Percentiles rank a stretch among this genome's conserved stretches.
phyloP scores from a whole-genome alignment of 2,329 filamentous ascomycete genomes.

The Scleromitrula shiraiana region DNA sequence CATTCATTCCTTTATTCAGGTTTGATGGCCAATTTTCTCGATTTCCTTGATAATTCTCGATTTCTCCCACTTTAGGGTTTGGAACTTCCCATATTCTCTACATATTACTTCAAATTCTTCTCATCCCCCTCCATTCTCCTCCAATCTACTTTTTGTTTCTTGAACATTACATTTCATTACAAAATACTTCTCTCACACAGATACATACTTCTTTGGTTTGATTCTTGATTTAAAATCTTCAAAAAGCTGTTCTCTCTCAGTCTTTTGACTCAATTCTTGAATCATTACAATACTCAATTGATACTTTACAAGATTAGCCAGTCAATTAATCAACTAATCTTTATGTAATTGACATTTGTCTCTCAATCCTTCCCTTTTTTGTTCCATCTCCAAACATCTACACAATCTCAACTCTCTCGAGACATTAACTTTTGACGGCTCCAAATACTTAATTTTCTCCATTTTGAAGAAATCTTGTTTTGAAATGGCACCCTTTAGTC shows the following conservation, averaged over 20 bases:
- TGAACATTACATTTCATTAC: not conserved
- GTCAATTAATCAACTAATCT: slow-evolving; percentile 1
- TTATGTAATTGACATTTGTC: not conserved
- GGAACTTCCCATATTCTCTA: not conserved
- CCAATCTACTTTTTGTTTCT: not conserved
- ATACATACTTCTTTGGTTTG: not conserved
- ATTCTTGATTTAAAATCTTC: not conserved
- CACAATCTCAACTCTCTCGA: not conserved
- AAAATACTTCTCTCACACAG: not conserved
- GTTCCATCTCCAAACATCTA: not conserved
- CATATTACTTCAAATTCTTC: not conserved
- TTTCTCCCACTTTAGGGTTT: too few relatives aligned
- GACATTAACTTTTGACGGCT: slow-evolving; percentile 4
- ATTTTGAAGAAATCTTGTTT: not conserved
- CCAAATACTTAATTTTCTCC: not conserved
- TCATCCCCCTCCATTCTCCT: not conserved
- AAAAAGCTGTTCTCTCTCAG: too few relatives aligned
- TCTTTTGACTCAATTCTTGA: too few relatives aligned
- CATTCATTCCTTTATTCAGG: too few relatives aligned
- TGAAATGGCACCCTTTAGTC: slow-evolving; percentile 11
- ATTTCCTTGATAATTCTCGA: too few relatives aligned
- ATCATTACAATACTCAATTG: too few relatives aligned
- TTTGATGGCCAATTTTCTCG: too few relatives aligned
- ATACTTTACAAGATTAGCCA: too few relatives aligned
- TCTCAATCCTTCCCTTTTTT: too few relatives aligned